phyloP scores from a whole-genome alignment of 2,329 filamentous ascomycete species.

The Fusarium armeniacum region DNA sequence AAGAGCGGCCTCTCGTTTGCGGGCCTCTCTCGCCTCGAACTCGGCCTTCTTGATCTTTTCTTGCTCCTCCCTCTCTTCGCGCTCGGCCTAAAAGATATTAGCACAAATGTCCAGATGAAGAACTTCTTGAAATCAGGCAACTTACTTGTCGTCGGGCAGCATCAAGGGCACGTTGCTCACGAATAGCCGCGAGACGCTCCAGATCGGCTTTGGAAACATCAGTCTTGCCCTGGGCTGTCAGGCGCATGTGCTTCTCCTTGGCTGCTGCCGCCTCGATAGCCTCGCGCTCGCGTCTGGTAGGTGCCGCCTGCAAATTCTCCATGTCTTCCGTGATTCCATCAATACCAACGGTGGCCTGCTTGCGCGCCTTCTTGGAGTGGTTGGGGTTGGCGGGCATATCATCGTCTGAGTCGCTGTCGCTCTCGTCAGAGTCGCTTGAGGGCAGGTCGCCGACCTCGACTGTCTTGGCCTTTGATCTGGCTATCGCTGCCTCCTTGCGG shows the following conservation, averaged over 20 bases:
- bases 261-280: slow-evolving; percentile 88
- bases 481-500: slow-evolving; percentile 89
- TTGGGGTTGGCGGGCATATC: slow-evolving; percentile 92
- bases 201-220: slow-evolving; percentile 93
- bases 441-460: slow-evolving; percentile 90
- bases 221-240: slow-evolving; percentile 95
- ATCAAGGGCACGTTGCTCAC: slow-evolving; percentile 88
- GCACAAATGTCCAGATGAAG: slow-evolving; percentile 10
- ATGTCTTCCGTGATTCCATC: slow-evolving; percentile 68
- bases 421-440: slow-evolving; percentile 76
- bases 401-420: slow-evolving; percentile 69
- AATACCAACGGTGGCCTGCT: slow-evolving; percentile 63
- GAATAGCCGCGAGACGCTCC: slow-evolving; percentile 83
- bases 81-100: slow-evolving; percentile 64
- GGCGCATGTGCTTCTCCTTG: slow-evolving; percentile 89
- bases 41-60: slow-evolving; percentile 65
- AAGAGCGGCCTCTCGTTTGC: slow-evolving; percentile 66
- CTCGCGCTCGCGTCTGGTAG: slow-evolving; percentile 72
- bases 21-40: slow-evolving; percentile 67
- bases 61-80: slow-evolving; percentile 67
- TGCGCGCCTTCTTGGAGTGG: slow-evolving; percentile 81
- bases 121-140: neutral
- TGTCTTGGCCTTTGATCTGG: slow-evolving; percentile 76
- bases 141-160: slow-evolving; percentile 83
- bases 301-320: slow-evolving; percentile 64